phyloP scores from a whole-genome alignment of 192 early-diverging fungal genomes.

The Umbelopsis vinacea region DNA sequence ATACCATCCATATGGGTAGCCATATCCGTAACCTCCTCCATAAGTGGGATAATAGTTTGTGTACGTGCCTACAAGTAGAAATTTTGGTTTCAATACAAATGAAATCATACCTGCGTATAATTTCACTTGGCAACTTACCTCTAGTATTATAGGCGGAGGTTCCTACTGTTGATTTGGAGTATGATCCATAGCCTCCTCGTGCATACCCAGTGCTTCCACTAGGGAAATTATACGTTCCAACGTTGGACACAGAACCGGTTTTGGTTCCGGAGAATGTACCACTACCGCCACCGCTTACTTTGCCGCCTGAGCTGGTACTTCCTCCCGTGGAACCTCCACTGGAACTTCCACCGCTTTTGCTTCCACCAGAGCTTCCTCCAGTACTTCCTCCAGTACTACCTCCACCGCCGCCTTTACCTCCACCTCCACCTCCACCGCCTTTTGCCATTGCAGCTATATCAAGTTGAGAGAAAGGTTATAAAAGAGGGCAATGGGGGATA shows the following conservation, averaged over 20 bases:
- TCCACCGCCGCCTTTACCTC: slow-evolving; percentile 21
- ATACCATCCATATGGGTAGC: slow-evolving; percentile 30
- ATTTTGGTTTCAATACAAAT: background rate
- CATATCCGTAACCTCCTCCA: slow-evolving; percentile 29
- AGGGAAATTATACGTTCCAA: slow-evolving; percentile 24
- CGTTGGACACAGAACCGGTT: background rate
- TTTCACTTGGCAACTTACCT: background rate
- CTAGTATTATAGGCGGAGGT: slow-evolving; percentile 17
- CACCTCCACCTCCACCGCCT: slow-evolving; percentile 36
- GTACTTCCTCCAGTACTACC: no score
- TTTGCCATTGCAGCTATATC: slow-evolving; percentile 24
- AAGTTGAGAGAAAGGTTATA: no score
- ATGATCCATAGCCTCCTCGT: slow-evolving; percentile 34
- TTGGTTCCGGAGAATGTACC: slow-evolving; percentile 16
- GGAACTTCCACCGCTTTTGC: no score
- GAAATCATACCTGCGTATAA: background rate
- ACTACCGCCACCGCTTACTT: slow-evolving; percentile 3
- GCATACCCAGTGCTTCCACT: slow-evolving; percentile 28
- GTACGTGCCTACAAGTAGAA: slow-evolving; percentile 21
- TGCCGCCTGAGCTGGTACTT: slow-evolving; percentile 6
- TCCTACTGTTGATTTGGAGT: background rate
- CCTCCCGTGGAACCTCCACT: slow-evolving; percentile 8
- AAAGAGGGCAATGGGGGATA: background rate
- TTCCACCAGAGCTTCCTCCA: no score
- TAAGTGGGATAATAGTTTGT: slow-evolving; percentile 35